phyloP scores from a whole-genome alignment of 257 asterid genomes.

The Lithospermum erythrorhizon region DNA sequence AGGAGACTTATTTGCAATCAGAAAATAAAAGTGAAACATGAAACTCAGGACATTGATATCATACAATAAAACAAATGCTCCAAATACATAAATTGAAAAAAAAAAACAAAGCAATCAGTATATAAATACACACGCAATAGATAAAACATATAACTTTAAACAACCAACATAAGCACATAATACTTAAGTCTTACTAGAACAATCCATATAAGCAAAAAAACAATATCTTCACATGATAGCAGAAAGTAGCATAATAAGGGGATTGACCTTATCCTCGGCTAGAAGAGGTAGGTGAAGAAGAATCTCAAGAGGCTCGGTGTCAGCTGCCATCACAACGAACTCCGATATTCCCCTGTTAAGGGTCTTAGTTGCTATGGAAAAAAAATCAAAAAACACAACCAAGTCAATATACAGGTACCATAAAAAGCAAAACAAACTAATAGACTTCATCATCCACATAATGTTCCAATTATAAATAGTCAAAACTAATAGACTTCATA shows the following conservation, averaged over 20 bases:
- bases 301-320: slow-evolving; percentile 88
- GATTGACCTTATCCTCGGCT: slow-evolving; percentile 78
- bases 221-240: no score
- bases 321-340: slow-evolving; percentile 89
- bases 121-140: no score
- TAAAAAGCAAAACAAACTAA: neutral
- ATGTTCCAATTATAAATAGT: neutral
- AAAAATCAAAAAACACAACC: neutral
- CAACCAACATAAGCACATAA: no score
- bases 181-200: neutral
- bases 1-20: no score
- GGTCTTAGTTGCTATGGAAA: slow-evolving; percentile 76
- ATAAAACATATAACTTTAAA: neutral
- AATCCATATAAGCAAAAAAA: neutral
- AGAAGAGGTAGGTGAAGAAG: slow-evolving; percentile 94
- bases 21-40: no score
- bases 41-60: no score
- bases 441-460: no score
- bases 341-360: slow-evolving; percentile 88
- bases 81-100: no score
- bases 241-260: no score
- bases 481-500: neutral
- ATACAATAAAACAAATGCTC: no score
- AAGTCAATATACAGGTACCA: neutral
- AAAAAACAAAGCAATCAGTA: no score